Evolutionary conservation across 371 early-diverging fungal species (phyloP), one percentile per base, ranked within the genome.

Genomic region (Smittium culicis): DNA sequence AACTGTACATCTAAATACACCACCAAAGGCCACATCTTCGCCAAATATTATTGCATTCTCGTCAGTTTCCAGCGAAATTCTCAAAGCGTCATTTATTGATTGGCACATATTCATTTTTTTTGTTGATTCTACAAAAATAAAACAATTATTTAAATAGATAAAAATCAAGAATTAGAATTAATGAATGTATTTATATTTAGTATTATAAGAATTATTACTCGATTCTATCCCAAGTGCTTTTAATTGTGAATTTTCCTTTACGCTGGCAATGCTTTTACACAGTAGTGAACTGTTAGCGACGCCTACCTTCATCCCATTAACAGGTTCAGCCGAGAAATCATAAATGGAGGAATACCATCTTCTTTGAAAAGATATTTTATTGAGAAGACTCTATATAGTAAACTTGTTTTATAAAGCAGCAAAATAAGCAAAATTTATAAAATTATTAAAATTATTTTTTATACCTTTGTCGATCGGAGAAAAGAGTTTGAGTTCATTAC

Each of bases 11-110:
- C 97, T 83, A 76, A 98, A 98, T 1, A 98, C 97, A 25, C 97
- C 97, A 69, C 97, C 97, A 79, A 98, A 97, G 0, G 91, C 90
- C 1, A 97, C 96, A 81, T 97, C 98, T 71, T 98, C 98, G 55
- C 98, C 98, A 82, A 98, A 98, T 11, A 98, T 84, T 5, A 92
- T 91, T 3, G 96, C 90, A 24, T 82, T 92, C 28, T 92, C 89
- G 74, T 98, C 96, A 0, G 89, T 88, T 5, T 86, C 85, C 55
- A 98, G 77, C 5, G 94, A 91, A 59, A 87, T 88, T 20, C 84
- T 82, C 83, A 98, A 82, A 20, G 97, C 96, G 71, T 95, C 92
- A 76, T 97, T 96, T 16, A 98, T 85, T 3, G 95, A 86, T 75
- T 94, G 95, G 78, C 88, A 97, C 66, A 92, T 79, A 79, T 98